Evolutionary conservation across 306 rosid species (phyloP), one percentile per base, ranked within the genome.

Genomic region (Gynostemma pentaphyllum): DNA sequence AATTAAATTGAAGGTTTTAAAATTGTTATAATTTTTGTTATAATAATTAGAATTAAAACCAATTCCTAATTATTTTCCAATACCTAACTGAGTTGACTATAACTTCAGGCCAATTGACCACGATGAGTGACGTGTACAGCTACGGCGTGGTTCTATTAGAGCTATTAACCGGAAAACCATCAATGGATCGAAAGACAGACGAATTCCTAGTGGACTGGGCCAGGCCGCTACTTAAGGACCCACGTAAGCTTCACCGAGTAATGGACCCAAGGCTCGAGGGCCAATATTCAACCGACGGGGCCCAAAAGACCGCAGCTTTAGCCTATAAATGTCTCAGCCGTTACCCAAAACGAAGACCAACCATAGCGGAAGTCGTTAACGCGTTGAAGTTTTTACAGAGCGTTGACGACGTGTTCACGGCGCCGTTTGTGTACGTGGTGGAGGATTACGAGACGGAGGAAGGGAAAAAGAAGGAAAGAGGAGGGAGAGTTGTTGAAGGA

Each of bases 201-300:
- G 1, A 73, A 52, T 22, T 55, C 77, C 79, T 90, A 2, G 95
- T 90, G 71, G 83, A 85, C n/a, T 85, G 96, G 96, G 80, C 84
- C n/a, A 85, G 84, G 64, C 94, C 95, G 32, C 63, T 75, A 26
- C 29, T 87, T 61, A 90, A 80, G 72, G 98, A 86, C 34, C 2
- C 81, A 0, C 45, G 95, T n/a, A 86, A 81, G 61, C 81, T 88
- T 0, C 0, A 64, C 40, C 41, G 94, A n/a, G 68, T 92, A 64
- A 84, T 92, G 96, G 98, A 92, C 79, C 88, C 95, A 45, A 84
- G 87, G 42, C 81, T 92, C 1, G 98, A 92, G 67, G 95, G 87
- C 1, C 85, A 77, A 14, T 92, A 77, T 61, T 92, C 98, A 0
- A 90, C 80, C 63, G 51, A 69, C 0, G 98, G 96, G 1, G 92